phyloP scores from a whole-genome alignment of 1,284 basidiomycete species.

The Apiotrichum gamsii region DNA sequence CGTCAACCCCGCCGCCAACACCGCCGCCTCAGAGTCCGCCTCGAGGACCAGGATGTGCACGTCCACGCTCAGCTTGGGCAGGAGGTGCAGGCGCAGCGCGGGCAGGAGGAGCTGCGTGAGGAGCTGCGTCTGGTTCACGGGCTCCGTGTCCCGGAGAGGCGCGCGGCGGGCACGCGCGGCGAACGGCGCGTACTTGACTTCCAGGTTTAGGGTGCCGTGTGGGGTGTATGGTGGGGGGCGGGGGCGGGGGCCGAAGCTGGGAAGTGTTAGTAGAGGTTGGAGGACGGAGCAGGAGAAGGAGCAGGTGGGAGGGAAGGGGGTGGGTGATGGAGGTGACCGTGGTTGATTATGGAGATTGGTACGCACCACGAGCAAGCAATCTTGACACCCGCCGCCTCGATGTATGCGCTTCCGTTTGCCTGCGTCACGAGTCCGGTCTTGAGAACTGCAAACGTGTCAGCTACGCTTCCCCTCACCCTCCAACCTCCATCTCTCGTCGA shows the following conservation, averaged over 20 bases:
- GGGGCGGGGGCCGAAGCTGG: slow-evolving; percentile 83
- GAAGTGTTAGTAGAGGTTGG: not conserved
- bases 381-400: slow-evolving; percentile 77
- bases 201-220: slow-evolving; percentile 81
- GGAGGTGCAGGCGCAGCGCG: slow-evolving; percentile 75
- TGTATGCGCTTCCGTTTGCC: slow-evolving; percentile 91
- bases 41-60: slow-evolving; percentile 87
- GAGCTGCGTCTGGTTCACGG: slow-evolving; percentile 70
- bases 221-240: slow-evolving; percentile 62
- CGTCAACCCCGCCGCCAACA: slow-evolving; percentile 73
- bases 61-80: slow-evolving; percentile 92
- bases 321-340: not conserved
- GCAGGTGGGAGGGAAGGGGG: no score
- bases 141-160: slow-evolving; percentile 92
- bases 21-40: slow-evolving; percentile 76
- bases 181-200: slow-evolving; percentile 95
- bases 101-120: slow-evolving; percentile 82
- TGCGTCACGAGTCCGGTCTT: slow-evolving; percentile 83
- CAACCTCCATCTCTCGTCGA: no score
- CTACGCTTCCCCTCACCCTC: slow-evolving; percentile 6
- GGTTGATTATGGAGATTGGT: no score
- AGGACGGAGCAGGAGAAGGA: not conserved
- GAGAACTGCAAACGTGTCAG: slow-evolving; percentile 57
- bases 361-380: slow-evolving; percentile 87
- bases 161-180: slow-evolving; percentile 68